Conservation (phyloP, 139 green algal species). For the Eudorina sp. region DNA sequence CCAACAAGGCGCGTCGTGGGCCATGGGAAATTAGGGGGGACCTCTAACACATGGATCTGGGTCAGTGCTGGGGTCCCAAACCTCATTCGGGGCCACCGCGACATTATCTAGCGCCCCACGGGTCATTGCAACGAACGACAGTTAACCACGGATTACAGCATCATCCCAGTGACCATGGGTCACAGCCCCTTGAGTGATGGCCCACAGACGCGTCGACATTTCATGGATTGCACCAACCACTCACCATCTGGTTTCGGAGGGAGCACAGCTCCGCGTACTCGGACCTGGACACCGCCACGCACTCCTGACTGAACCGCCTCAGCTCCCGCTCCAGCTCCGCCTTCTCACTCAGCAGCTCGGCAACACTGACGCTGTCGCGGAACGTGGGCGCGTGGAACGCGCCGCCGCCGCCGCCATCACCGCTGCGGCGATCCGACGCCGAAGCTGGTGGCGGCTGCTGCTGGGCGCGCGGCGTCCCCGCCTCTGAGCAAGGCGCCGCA, state of each 20-base stretch:
- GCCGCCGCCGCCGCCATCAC: not conserved
- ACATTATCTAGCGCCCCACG: too few relatives aligned
- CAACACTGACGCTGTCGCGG: not conserved
- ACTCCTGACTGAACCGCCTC: not conserved
- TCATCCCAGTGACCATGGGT: too few relatives aligned
- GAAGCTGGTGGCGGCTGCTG: not conserved
- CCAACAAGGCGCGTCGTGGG: too few relatives aligned
- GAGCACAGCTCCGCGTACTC: slow-evolving; percentile 23
- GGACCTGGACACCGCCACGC: slow-evolving; percentile 16
- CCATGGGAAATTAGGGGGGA: too few relatives aligned
- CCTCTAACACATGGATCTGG: too few relatives aligned
- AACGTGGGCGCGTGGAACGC: not conserved
- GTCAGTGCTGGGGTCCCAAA: too few relatives aligned
- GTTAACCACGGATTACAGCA: too few relatives aligned
- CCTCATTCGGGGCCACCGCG: too few relatives aligned
- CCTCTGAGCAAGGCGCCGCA: not conserved
- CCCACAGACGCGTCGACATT: too few relatives aligned
- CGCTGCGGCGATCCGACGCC: not conserved
- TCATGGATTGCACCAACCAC: too few relatives aligned
- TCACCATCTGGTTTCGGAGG: not conserved
- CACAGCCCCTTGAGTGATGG: too few relatives aligned
- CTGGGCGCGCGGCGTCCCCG: not conserved
- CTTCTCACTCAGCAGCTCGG: slow-evolving; percentile 25
- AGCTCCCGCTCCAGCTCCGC: slow-evolving; percentile 25
- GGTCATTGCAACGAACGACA: too few relatives aligned